These are phyloP conservation scores for Cyphellophora europaea DNA, from an alignment of 2,329 filamentous ascomycete genomes.

Conservation along the genomic window DNA sequence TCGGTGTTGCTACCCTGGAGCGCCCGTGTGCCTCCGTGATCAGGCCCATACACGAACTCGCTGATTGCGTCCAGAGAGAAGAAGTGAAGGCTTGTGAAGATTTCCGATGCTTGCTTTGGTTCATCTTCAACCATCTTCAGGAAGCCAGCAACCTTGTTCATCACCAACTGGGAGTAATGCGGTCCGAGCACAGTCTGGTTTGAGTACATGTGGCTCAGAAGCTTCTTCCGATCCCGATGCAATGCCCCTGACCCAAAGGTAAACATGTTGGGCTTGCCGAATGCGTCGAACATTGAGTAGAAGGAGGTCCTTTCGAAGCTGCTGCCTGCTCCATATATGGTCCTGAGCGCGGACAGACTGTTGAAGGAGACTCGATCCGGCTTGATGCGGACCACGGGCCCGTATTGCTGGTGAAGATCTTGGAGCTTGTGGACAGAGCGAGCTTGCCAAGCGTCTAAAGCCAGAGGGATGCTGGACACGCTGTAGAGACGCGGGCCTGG, in stretches of 20 bases:
- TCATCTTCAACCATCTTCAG: conserved; percentile 31
- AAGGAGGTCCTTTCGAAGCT: conserved; percentile 42
- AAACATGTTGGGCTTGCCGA: conserved; percentile 37
- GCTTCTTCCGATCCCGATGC: conserved; percentile 43
- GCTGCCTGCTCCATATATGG: conserved; percentile 46
- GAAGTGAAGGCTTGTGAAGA: conserved; percentile 43
- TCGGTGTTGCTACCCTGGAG: conserved; percentile 29
- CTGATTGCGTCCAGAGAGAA: conserved; percentile 46
- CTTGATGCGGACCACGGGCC: conserved; percentile 37
- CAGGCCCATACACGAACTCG: conserved; percentile 39
- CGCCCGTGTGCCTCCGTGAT: conserved; percentile 34
- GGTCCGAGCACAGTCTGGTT: conserved; percentile 36
- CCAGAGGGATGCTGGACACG: conserved; percentile 12
- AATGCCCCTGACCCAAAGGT: conserved; percentile 35
- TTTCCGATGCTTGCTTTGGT: conserved; percentile 28
- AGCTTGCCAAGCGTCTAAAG: conserved; percentile 14
- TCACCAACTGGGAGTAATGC: conserved; percentile 25
- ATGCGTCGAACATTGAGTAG: conserved; percentile 46
- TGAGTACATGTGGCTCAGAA: conserved; percentile 39
- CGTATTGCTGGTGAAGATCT: conserved; percentile 36
- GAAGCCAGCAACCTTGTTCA: conserved; percentile 31
- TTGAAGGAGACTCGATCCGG: conserved; percentile 39
- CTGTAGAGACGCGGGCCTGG: conserved; percentile 13
- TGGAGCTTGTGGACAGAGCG: conserved; percentile 18
- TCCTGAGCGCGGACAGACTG: conserved; percentile 36